Percentiles rank a stretch among this genome's conserved stretches.
phyloP scores from a whole-genome alignment of 805 yeast species.

The Saturnispora bothae region DNA sequence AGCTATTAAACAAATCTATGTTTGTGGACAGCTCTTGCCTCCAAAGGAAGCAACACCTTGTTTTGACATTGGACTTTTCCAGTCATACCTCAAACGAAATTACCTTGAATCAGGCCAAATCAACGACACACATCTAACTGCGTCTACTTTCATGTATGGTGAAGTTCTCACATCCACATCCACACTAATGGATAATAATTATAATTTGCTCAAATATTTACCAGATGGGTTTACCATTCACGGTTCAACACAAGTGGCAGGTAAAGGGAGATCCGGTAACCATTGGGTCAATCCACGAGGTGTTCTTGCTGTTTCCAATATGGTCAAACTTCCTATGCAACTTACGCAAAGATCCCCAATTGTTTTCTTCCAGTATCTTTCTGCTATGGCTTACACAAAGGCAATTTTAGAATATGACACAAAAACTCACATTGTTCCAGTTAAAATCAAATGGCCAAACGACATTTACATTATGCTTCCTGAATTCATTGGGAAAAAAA shows the following conservation, averaged over 20 bases:
- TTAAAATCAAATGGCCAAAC: slow-evolving; percentile 93
- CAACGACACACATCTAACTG: slow-evolving; percentile 32
- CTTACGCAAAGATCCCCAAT: slow-evolving; percentile 40
- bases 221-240: slow-evolving; percentile 64
- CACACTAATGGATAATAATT: slow-evolving; percentile 66
- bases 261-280: slow-evolving; percentile 91
- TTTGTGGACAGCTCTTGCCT: slow-evolving; percentile 35
- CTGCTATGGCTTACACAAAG: slow-evolving; percentile 73
- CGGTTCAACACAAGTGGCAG: slow-evolving; percentile 80
- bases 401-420: slow-evolving; percentile 50
- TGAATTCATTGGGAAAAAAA: slow-evolving; percentile 32
- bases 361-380: slow-evolving; percentile 78
- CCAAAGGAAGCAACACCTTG: slow-evolving; percentile 51
- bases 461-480: slow-evolving; percentile 75
- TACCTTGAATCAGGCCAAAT: slow-evolving; percentile 20
- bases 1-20: slow-evolving; percentile 45
- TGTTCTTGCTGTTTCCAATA: slow-evolving; percentile 70
- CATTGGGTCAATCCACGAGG: slow-evolving; percentile 95
- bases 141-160: slow-evolving; percentile 60
- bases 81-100: slow-evolving; percentile 29
- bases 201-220: slow-evolving; percentile 40
- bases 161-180: slow-evolving; percentile 89
- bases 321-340: slow-evolving; percentile 44
- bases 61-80: slow-evolving; percentile 56
- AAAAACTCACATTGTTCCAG: slow-evolving; percentile 59